A percentile compares a stretch with the other conserved stretches of the same genome.
Conservation (phyloP, 2,329 filamentous ascomycete genomes). For the Trichophyton schoenleinii region DNA sequence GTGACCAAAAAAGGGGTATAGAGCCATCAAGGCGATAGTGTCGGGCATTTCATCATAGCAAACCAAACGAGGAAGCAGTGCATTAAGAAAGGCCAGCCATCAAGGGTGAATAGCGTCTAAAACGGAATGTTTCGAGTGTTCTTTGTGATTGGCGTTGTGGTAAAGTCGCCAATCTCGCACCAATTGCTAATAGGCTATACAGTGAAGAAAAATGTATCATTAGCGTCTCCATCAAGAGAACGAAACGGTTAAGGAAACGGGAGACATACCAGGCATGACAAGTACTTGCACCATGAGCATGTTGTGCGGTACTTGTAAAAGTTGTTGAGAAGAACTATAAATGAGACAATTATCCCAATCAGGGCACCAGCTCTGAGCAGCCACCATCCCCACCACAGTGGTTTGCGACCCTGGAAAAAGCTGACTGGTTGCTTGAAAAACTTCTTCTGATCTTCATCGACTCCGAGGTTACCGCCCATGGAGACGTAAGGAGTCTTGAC, state of each 20-base stretch:
- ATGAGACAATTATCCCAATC: slow-evolving; percentile 68
- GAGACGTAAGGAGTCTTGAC: slow-evolving; percentile 58
- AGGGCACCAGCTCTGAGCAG: slow-evolving; percentile 65
- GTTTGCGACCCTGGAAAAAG: slow-evolving; percentile 62
- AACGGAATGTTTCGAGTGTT: neutral
- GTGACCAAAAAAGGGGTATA: neutral
- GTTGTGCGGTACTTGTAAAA: slow-evolving; percentile 68
- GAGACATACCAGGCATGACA: slow-evolving; percentile 75
- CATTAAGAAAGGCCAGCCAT: neutral
- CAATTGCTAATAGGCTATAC: slow-evolving; percentile 51
- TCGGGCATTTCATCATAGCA: neutral
- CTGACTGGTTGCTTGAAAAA: slow-evolving; percentile 49
- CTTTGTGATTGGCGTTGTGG: neutral
- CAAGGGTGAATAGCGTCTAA: neutral
- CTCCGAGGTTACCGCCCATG: slow-evolving; percentile 40
- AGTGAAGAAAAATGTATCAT: neutral
- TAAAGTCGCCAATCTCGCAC: slow-evolving; percentile 40
- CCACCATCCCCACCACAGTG: slow-evolving; percentile 98
- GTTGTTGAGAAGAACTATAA: slow-evolving; percentile 76
- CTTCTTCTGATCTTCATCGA: slow-evolving; percentile 36
- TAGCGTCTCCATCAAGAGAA: slow-evolving; percentile 2
- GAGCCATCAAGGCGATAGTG: neutral
- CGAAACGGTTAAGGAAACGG: neutral
- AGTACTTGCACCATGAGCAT: slow-evolving; percentile 88
- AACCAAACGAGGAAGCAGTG: neutral